Percentiles rank a stretch among this genome's conserved stretches.
Conservation (phyloP, 345 rosid species). For the Syzygium grande region DNA sequence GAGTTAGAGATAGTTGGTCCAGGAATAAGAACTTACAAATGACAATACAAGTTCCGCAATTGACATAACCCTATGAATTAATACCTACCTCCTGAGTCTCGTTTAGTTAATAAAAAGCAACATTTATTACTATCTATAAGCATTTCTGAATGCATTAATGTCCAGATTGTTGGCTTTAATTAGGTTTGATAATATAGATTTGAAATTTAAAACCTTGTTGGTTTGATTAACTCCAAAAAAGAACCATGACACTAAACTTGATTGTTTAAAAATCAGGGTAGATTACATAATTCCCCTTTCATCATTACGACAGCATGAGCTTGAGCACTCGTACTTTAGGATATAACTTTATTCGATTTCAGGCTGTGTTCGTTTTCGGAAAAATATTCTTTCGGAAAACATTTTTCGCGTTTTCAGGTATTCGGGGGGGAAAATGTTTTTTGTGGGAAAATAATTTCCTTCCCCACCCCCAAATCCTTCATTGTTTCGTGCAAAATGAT, state of each 20-base stretch:
- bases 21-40: not conserved
- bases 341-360: not conserved
- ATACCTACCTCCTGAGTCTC: not conserved
- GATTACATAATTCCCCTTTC: not conserved
- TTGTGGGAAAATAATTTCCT: no score
- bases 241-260: not conserved
- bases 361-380: no score
- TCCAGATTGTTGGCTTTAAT: not conserved
- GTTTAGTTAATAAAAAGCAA: not conserved
- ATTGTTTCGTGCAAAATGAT: no score
- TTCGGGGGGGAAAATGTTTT: no score
- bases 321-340: not conserved
- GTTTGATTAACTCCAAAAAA: not conserved
- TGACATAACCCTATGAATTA: not conserved
- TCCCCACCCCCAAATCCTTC: no score
- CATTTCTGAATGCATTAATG: not conserved
- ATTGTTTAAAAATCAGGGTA: not conserved
- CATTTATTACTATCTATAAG: not conserved
- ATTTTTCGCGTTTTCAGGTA: no score
- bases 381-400: no score
- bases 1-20: no score
- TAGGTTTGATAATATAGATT: not conserved
- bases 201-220: not conserved
- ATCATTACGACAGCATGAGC: not conserved
- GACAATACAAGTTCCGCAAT: not conserved